Percentiles rank a stretch among this genome's conserved stretches.
phyloP scores from a whole-genome alignment of 176 grass and related monocot species.

The Aegilops speltoides region DNA sequence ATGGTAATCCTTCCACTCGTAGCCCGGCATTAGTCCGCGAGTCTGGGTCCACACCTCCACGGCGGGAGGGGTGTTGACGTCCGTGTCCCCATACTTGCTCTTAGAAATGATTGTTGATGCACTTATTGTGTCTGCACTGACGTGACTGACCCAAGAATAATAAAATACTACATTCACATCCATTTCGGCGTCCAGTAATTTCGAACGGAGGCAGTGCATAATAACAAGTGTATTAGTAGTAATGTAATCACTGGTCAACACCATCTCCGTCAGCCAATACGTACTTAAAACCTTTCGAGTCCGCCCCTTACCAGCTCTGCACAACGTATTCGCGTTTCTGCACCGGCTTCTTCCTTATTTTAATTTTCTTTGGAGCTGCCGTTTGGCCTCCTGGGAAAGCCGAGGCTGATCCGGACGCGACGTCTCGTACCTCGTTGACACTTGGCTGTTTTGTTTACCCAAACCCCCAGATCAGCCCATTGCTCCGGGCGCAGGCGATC shows the following conservation, averaged over 20 bases:
- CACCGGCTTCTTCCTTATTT: not conserved
- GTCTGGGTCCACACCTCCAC: no score
- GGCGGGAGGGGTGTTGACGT: no score
- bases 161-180: no score
- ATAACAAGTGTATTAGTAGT: no score
- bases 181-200: no score
- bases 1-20: no score
- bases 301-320: not conserved
- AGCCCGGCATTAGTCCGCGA: no score
- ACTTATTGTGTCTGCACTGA: no score
- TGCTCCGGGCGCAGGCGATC: not conserved
- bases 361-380: not conserved
- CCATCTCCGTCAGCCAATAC: not conserved
- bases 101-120: no score
- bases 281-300: not conserved
- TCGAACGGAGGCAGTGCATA: no score
- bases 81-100: no score
- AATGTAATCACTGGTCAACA: not conserved
- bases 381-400: not conserved
- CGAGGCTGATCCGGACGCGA: not conserved
- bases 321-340: slow-evolving; percentile 3
- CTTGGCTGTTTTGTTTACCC: not conserved
- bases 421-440: slow-evolving; percentile 13
- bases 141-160: no score
- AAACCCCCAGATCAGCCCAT: not conserved